Conservation (phyloP, 805 yeast species). For the Kockiozyma suomiensis region DNA sequence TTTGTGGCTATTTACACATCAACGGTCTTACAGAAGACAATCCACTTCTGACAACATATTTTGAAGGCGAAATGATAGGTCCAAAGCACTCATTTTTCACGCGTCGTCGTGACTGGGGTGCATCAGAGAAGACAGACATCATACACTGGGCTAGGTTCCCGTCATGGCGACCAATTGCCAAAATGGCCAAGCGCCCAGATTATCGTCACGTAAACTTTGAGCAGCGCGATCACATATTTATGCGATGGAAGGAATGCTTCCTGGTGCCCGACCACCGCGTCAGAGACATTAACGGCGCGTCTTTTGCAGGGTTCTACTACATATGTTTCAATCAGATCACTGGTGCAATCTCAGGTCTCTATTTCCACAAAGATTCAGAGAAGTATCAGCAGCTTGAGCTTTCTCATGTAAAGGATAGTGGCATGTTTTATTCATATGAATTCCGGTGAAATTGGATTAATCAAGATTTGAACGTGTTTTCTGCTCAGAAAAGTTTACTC, state of each 20-base stretch:
- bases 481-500: background rate
- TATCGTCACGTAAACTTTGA: slow-evolving; percentile 41
- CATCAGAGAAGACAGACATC: slow-evolving; percentile 61
- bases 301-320: slow-evolving; percentile 91
- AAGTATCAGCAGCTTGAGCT: slow-evolving; percentile 77
- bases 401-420: slow-evolving; percentile 33
- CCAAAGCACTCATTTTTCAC: slow-evolving; percentile 62
- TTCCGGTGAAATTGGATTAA: slow-evolving; percentile 21
- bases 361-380: slow-evolving; percentile 79
- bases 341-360: slow-evolving; percentile 77
- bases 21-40: slow-evolving; percentile 61
- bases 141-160: slow-evolving; percentile 68
- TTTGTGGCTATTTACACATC: slow-evolving; percentile 66
- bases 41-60: slow-evolving; percentile 69
- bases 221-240: slow-evolving; percentile 60
- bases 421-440: slow-evolving; percentile 29
- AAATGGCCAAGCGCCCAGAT: slow-evolving; percentile 37
- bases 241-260: slow-evolving; percentile 95
- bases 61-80: slow-evolving; percentile 71
- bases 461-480: background rate
- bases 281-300: slow-evolving; percentile 68
- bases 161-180: slow-evolving; percentile 46
- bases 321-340: slow-evolving; percentile 76
- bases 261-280: slow-evolving; percentile 75
- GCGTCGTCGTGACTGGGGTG: slow-evolving; percentile 60